Evolutionary conservation across 345 rosid species (phyloP).

Genomic region (Pugionium dolabratum): DNA sequence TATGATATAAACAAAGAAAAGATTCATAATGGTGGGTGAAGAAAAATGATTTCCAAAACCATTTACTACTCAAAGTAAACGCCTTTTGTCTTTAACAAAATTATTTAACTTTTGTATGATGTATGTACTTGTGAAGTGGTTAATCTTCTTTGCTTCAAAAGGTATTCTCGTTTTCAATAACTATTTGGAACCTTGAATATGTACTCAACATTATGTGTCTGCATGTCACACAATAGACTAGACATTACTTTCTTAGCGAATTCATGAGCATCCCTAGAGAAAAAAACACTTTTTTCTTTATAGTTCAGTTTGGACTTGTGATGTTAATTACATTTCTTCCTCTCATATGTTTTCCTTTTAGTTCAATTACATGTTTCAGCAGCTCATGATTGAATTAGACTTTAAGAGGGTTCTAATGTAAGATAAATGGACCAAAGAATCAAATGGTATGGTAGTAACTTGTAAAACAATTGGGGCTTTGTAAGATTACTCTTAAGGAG

Average conservation of each 20-base stretch:
- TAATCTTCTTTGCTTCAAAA: background rate
- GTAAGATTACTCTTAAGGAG: conserved; percentile 24
- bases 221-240: conserved; percentile 6
- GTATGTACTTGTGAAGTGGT: background rate
- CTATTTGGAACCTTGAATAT: background rate
- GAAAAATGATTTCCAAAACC: conserved; percentile 4
- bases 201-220: conserved; percentile 3
- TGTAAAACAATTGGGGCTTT: conserved; percentile 5
- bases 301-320: too few species aligned
- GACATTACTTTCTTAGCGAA: background rate
- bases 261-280: background rate
- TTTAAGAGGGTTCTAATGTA: background rate
- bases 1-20: conserved; percentile 25
- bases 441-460: conserved; percentile 12
- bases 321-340: too few species aligned
- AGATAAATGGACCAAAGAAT: conserved; percentile 6
- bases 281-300: background rate
- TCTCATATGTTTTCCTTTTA: background rate
- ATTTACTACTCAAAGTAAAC: background rate
- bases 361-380: too few species aligned
- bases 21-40: conserved; percentile 31
- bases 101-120: background rate
- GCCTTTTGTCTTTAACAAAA: background rate
- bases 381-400: too few species aligned
- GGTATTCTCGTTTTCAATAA: background rate